Percentiles rank a stretch among this genome's conserved stretches.
phyloP scores from a whole-genome alignment of 23 red algal species.

The Gracilaria gracilis region DNA sequence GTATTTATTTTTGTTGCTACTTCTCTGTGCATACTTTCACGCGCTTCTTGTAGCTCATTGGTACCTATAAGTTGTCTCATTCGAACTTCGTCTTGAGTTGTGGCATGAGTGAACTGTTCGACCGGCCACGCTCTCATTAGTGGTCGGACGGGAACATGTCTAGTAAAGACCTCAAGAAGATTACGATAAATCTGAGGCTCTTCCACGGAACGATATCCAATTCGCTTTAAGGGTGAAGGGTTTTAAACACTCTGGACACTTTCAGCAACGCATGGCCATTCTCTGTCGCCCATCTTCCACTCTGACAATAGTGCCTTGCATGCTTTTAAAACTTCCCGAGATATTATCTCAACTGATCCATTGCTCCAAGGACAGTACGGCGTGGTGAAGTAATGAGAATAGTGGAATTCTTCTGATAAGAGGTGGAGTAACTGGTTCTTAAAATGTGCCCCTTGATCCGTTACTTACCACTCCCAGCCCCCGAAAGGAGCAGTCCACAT shows the following conservation, averaged over 20 bases:
- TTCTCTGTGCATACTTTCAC: slow-evolving; percentile 43
- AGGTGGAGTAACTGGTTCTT: background rate
- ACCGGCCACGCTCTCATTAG: slow-evolving; percentile 4
- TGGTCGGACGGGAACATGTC: slow-evolving; percentile 1
- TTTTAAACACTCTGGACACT: slow-evolving; percentile 42
- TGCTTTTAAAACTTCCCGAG: slow-evolving; percentile 47
- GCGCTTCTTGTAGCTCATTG: slow-evolving; percentile 8
- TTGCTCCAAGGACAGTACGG: background rate
- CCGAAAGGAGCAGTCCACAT: background rate
- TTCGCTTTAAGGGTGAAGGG: slow-evolving; percentile 1
- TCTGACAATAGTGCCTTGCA: slow-evolving; percentile 23
- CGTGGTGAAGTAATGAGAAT: background rate
- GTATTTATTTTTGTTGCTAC: background rate
- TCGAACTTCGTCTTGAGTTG: background rate
- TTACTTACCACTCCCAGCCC: slow-evolving; percentile 2
- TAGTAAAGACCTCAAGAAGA: slow-evolving; percentile 37
- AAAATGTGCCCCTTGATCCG: slow-evolving; percentile 24
- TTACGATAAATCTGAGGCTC: background rate
- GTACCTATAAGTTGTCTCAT: slow-evolving; percentile 10
- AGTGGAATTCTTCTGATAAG: background rate
- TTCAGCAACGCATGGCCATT: slow-evolving; percentile 40
- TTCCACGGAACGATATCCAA: background rate
- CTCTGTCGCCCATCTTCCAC: slow-evolving; percentile 18
- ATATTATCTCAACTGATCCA: slow-evolving; percentile 56
- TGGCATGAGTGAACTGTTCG: background rate